A percentile compares a stretch with the other conserved stretches of the same genome.
phyloP scores from a whole-genome alignment of 352 stramenopile genomes.

The Pythium brachiatum region DNA sequence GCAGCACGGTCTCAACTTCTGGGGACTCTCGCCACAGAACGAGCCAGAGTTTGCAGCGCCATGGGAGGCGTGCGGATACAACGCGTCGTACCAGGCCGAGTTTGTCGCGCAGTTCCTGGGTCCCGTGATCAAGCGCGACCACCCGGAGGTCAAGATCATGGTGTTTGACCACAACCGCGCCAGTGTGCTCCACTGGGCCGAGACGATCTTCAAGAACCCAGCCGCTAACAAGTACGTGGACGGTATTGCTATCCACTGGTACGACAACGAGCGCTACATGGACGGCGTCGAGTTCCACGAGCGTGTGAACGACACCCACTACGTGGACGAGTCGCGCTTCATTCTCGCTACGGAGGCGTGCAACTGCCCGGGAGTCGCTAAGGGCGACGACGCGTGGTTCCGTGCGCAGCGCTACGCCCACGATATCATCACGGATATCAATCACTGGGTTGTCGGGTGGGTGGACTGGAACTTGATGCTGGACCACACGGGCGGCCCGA shows the following conservation, averaged over 20 bases:
- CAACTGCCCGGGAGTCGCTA: constrained; percentile 71
- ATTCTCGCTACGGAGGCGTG: constrained; percentile 72
- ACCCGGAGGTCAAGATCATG: constrained; percentile 90
- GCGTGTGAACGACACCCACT: constrained; percentile 71
- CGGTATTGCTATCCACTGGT: constrained; percentile 92
- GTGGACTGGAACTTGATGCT: constrained; percentile 93
- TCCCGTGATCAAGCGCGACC: constrained; percentile 74
- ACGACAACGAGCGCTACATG: constrained; percentile 60
- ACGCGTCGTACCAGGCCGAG: constrained; percentile 48
- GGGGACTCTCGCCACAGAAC: constrained; percentile 90
- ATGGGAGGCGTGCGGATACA: constrained; percentile 75
- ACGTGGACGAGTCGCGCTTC: constrained; percentile 54
- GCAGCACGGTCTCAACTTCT: constrained; percentile 76
- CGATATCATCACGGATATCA: constrained; percentile 90
- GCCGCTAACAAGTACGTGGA: constrained; percentile 77
- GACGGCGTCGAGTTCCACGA: constrained; percentile 73
- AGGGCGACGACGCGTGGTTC: constrained; percentile 69
- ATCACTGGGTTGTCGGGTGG: constrained; percentile 87
- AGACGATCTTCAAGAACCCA: constrained; percentile 65
- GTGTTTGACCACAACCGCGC: constrained; percentile 91
- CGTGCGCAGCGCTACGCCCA: constrained; percentile 84
- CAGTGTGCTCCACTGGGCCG: constrained; percentile 65
- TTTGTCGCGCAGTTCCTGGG: constrained; percentile 88
- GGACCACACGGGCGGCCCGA: constrained; percentile 84
- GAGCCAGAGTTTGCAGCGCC: constrained; percentile 76